Evolutionary conservation across 2,329 filamentous ascomycete genomes (phyloP).

Genomic region (Pestalotiopsis sp.): DNA sequence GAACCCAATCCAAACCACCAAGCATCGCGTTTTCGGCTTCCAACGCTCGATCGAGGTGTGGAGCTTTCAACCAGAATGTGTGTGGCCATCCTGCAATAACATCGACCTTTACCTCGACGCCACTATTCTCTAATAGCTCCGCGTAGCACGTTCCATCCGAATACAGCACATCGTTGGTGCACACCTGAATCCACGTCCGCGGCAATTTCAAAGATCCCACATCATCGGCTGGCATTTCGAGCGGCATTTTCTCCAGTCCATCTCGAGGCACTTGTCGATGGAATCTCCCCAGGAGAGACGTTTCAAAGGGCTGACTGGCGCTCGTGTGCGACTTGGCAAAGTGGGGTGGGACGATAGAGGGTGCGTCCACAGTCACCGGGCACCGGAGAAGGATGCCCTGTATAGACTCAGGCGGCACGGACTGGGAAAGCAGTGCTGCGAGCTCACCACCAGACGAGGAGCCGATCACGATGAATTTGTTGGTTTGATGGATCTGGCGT

Average conservation of each 20-base stretch:
- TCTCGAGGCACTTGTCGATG: constrained; percentile 39
- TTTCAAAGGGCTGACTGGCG: constrained; percentile 39
- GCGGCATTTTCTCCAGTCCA: constrained; percentile 42
- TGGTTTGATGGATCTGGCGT: constrained; percentile 12
- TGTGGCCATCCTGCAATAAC: constrained; percentile 51
- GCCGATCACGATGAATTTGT: constrained; percentile 40
- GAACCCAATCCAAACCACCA: constrained; percentile 43
- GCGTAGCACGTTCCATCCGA: constrained; percentile 55
- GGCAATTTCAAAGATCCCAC: constrained; percentile 34
- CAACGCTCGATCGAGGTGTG: constrained; percentile 41
- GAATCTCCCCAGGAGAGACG: constrained; percentile 35
- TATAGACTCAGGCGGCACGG: constrained; percentile 27
- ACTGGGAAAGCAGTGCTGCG: constrained; percentile 45
- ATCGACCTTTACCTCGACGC: constrained; percentile 43
- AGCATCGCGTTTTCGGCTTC: constrained; percentile 45
- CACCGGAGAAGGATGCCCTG: constrained; percentile 48
- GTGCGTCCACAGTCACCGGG: constrained; percentile 50
- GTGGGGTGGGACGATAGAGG: constrained; percentile 39
- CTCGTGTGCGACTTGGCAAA: constrained; percentile 43
- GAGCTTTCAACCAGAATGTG: constrained; percentile 55
- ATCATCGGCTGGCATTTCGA: constrained; percentile 37
- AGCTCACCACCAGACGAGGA: constrained; percentile 53
- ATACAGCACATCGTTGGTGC: constrained; percentile 54
- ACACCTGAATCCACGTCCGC: constrained; percentile 51
- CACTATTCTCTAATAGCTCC: constrained; percentile 40